Evolutionary conservation across 2,329 filamentous ascomycete genomes (phyloP).

Genomic region (Penicillium crustosum): DNA sequence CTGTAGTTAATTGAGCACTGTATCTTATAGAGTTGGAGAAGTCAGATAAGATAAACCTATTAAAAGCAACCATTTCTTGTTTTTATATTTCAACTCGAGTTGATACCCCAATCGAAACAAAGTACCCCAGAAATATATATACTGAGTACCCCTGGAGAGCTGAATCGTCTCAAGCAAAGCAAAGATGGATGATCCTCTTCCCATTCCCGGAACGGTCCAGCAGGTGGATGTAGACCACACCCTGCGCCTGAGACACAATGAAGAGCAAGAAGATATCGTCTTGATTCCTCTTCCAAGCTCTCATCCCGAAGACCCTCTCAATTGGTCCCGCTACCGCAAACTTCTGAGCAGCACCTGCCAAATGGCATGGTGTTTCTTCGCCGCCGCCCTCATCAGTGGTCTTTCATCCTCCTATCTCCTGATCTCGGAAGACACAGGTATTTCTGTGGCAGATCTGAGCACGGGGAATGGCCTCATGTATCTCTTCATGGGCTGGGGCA

Average conservation of each 20-base stretch:
- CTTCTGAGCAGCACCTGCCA: conserved; percentile 3
- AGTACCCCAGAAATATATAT: neutral
- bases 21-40: too few species aligned
- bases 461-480: too few species aligned
- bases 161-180: neutral
- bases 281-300: conserved; percentile 16
- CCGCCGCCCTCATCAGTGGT: conserved; percentile 9
- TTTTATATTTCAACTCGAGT: too few species aligned
- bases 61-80: too few species aligned
- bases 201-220: neutral
- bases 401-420: conserved; percentile 6
- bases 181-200: neutral
- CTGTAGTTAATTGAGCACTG: too few species aligned
- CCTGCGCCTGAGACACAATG: neutral
- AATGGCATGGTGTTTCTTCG: conserved; percentile 13
- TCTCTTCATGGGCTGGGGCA: too few species aligned
- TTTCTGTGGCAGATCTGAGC: too few species aligned
- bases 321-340: conserved; percentile 14
- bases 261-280: conserved; percentile 11
- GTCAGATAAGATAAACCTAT: too few species aligned
- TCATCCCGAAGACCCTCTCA: conserved; percentile 20
- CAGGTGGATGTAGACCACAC: neutral
- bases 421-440: too few species aligned
- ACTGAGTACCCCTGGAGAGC: neutral
- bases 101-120: neutral